Evolutionary conservation across 805 yeast species (phyloP).

Genomic region (Ascoidea rubescens): DNA sequence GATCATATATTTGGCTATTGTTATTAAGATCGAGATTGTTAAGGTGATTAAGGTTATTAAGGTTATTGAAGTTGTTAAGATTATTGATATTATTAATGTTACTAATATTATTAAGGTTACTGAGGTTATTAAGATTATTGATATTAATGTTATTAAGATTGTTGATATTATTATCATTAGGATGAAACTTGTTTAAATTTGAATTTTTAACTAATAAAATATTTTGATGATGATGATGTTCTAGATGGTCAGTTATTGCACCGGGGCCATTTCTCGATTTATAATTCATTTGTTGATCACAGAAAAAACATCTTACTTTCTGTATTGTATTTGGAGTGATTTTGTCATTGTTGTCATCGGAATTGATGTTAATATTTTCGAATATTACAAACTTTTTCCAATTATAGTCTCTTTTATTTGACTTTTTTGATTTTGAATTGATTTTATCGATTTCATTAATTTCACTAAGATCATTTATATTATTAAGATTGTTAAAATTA

Average conservation of each 20-base stretch:
- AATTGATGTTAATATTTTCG: conserved; percentile 1
- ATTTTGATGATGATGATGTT: conserved; percentile 5
- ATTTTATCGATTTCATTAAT: background rate
- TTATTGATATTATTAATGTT: background rate
- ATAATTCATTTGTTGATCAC: conserved; percentile 6
- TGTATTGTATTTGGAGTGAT: background rate
- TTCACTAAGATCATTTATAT: conserved; percentile 1
- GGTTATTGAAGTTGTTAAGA: too few species aligned
- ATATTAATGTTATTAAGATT: background rate
- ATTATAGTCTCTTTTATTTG: conserved; percentile 7
- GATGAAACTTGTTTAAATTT: background rate
- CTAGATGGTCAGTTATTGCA: conserved; percentile 9
- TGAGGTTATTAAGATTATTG: background rate
- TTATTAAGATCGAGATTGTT: background rate
- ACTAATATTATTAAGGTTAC: background rate
- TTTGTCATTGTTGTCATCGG: background rate
- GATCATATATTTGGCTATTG: background rate
- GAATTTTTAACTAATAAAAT: background rate
- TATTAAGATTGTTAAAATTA: too few species aligned
- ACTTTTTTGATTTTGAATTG: conserved; percentile 3
- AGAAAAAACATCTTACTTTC: conserved; percentile 5
- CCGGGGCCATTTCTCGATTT: conserved; percentile 10
- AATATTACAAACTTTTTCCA: background rate
- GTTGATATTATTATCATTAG: background rate
- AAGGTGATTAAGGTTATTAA: too few species aligned